Evolutionary conservation across 805 yeast species (phyloP), one percentile per base, ranked within the genome.

Genomic region (Suhomyces kilbournensis): DNA sequence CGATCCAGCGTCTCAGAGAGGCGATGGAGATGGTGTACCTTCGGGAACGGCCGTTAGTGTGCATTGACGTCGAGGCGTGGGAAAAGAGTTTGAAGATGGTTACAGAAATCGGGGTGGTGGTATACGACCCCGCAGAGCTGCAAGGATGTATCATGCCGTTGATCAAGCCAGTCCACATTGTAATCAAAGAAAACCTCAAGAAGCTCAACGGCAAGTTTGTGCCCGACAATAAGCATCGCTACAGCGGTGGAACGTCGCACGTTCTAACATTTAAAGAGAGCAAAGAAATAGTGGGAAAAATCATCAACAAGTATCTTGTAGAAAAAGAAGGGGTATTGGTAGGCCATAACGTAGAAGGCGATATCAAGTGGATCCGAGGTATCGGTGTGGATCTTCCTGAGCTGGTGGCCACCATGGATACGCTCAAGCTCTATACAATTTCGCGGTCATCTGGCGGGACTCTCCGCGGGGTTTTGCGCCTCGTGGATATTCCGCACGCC

Each of bases 61-160:
- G 65, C n/a, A 53, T 65, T 14, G 69, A 65, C 45, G 60, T 65
- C n/a, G 69, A 65, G 55, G 68, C 68, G 9, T 63, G 55, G 47
- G 69, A 65, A 39, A 34, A 55, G 22, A 35, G 45, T 14, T 54
- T 50, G 15, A 47, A 22, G 9, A 52, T 54, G 22, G 55, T 65
- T 35, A 64, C 68, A 12, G 69, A 65, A 49, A 58, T 65, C 19
- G 69, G 69, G 5, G 46, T 64, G 5, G 57, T 64, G 14, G 53
- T 65, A 15, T 63, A 63, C 49, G 69, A 65, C 43, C 65, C 68
- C 8, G 45, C 39, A 23, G 52, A 49, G 42, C 60, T 26, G 49
- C 50, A 55, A 48, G 46, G 53, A 44, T 55, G 59, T 54, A 39
- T 53, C 9, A 28, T 54, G 28, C 67, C 69, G 6, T 50, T 52